phyloP scores from a whole-genome alignment of 257 asterid species.

The Datura wrightii region DNA sequence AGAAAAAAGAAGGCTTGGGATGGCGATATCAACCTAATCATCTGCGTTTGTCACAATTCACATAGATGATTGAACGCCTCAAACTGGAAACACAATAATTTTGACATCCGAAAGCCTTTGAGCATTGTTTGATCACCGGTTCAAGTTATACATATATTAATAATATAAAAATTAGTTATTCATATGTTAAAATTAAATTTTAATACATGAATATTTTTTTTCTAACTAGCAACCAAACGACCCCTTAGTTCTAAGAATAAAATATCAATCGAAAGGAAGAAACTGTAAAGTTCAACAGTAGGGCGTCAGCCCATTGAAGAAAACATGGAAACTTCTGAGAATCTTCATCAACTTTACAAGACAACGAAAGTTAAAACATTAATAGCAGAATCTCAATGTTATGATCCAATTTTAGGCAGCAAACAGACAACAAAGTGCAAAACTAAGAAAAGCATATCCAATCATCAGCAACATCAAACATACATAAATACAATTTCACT shows the following conservation, averaged over 20 bases:
- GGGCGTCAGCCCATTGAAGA: neutral
- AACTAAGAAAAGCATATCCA: neutral
- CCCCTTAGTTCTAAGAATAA: too few species aligned
- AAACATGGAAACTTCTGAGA: neutral
- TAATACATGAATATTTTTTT: too few species aligned
- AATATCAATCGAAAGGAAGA: too few species aligned
- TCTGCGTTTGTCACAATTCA: neutral
- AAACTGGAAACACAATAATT: too few species aligned
- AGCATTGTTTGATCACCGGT: too few species aligned
- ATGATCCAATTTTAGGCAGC: neutral
- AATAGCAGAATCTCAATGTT: neutral
- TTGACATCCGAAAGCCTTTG: too few species aligned
- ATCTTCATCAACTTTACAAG: neutral
- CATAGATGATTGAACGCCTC: neutral
- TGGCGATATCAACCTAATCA: neutral
- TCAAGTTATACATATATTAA: too few species aligned
- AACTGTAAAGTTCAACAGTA: too few species aligned
- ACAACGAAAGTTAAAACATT: neutral
- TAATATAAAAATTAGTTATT: too few species aligned
- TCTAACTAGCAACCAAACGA: too few species aligned
- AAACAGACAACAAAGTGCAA: neutral
- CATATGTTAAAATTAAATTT: too few species aligned
- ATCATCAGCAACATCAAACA: slow-evolving; percentile 1
- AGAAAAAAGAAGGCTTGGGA: neutral
- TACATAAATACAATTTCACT: neutral